Conservation (phyloP, 352 stramenopile genomes). For the Globisporangium barbulae region DNA sequence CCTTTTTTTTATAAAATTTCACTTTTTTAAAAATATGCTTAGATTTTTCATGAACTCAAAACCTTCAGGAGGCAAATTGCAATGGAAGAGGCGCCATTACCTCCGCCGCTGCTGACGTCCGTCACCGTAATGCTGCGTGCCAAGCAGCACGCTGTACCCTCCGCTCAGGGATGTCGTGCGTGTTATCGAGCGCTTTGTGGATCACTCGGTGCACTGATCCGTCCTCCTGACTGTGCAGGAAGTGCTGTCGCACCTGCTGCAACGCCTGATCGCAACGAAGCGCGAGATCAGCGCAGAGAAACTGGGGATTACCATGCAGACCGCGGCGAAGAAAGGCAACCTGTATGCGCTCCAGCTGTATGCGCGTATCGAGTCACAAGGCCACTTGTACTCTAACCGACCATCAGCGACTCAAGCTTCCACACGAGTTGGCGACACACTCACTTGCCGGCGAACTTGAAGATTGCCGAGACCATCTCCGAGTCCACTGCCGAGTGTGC, state of each 20-base stretch:
- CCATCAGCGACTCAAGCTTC: no score
- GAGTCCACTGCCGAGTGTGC: no score
- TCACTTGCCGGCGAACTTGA: no score
- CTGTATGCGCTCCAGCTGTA: conserved; percentile 2
- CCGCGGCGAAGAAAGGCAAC: conserved; percentile 8
- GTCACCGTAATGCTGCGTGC: conserved; percentile 7
- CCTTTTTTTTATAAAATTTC: no score
- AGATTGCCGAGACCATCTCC: no score
- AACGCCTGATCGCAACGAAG: neutral
- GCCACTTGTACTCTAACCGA: no score
- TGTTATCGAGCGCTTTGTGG: conserved; percentile 7
- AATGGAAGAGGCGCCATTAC: no score
- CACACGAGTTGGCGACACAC: no score
- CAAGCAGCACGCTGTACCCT: conserved; percentile 9
- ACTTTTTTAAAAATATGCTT: no score
- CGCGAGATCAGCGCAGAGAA: conserved; percentile 6
- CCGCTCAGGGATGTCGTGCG: conserved; percentile 1
- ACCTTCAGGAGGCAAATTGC: no score
- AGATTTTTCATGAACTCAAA: no score
- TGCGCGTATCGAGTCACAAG: conserved; percentile 1
- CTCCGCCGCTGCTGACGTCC: neutral
- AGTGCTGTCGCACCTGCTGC: conserved; percentile 11
- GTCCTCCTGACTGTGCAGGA: conserved; percentile 5
- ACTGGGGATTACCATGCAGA: conserved; percentile 9
- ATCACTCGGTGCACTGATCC: conserved; percentile 17